phyloP scores from a whole-genome alignment of 2,329 filamentous ascomycete genomes.

The Penicillium psychrosexuale region DNA sequence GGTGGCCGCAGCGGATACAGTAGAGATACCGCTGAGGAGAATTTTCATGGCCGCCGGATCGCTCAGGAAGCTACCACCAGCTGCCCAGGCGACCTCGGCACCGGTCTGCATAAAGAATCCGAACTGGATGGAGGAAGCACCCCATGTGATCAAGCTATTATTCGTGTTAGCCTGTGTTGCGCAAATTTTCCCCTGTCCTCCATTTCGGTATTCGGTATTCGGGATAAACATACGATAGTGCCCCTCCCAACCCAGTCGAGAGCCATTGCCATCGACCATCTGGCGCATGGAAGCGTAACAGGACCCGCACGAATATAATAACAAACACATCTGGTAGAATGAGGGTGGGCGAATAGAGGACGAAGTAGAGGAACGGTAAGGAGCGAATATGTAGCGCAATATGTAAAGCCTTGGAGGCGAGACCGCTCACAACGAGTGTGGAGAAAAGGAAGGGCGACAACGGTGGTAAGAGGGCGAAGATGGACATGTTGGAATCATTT shows the following conservation, averaged over 20 bases:
- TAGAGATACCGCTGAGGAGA: constrained; percentile 35
- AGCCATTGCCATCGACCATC: constrained; percentile 25
- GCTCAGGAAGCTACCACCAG: constrained; percentile 33
- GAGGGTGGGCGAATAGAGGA: constrained; percentile 41
- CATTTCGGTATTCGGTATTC: not conserved
- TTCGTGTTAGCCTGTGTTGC: constrained; percentile 1
- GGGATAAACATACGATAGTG: constrained; percentile 29
- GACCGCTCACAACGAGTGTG: constrained; percentile 30
- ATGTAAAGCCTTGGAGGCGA: constrained; percentile 35
- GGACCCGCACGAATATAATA: constrained; percentile 27
- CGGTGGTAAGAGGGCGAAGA: constrained; percentile 18
- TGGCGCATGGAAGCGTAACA: constrained; percentile 26
- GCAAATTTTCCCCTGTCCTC: not conserved
- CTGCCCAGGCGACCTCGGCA: constrained; percentile 40
- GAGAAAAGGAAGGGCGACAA: constrained; percentile 28
- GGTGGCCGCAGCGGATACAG: constrained; percentile 26
- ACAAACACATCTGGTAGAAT: constrained; percentile 35
- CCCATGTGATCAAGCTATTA: constrained; percentile 30
- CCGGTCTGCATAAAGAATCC: constrained; percentile 43
- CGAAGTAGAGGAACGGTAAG: constrained; percentile 32
- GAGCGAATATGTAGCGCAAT: constrained; percentile 34
- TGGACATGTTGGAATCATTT: constrained; percentile 23
- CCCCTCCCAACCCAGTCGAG: constrained; percentile 23
- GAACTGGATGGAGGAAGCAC: constrained; percentile 36
- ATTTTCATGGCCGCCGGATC: constrained; percentile 40